These are phyloP conservation scores for Phyllostachys edulis DNA, from an alignment of 176 grass and related monocot species.

Conservation along the genomic window DNA sequence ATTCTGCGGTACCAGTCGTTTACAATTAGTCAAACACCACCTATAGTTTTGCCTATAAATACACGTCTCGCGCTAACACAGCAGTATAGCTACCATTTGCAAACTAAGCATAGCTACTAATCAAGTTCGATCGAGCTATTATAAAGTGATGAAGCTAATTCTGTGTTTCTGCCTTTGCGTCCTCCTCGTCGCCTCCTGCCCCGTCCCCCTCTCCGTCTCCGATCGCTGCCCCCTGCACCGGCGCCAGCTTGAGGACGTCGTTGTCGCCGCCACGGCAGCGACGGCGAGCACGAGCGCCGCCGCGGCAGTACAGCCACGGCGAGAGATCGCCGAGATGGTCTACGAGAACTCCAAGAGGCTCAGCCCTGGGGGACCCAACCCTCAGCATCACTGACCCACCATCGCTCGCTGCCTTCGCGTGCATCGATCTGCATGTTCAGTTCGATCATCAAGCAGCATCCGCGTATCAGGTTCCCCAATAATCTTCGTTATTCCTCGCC, in stretches of 20 bases:
- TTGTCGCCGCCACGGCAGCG: background rate
- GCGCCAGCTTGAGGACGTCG: background rate
- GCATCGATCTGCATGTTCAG: background rate
- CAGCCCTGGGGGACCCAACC: constrained; percentile 66
- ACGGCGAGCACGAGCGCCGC: background rate
- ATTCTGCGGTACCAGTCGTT: background rate
- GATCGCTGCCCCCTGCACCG: constrained; percentile 5
- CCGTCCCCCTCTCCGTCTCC: background rate
- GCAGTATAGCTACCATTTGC: background rate
- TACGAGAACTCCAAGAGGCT: constrained; percentile 53
- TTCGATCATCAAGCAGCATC: background rate
- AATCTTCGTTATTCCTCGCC: background rate
- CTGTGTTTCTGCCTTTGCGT: constrained; percentile 5
- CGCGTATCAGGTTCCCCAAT: background rate
- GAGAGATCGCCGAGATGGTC: background rate
- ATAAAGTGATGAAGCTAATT: constrained; percentile 11
- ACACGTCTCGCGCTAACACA: background rate
- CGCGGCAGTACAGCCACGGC: background rate
- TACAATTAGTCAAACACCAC: background rate
- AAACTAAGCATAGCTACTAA: background rate
- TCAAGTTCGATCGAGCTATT: background rate
- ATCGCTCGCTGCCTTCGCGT: background rate
- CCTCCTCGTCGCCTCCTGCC: background rate
- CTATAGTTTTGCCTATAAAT: constrained; percentile 13
- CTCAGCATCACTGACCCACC: constrained; percentile 67